A percentile compares a stretch with the other conserved stretches of the same genome.
These are phyloP conservation scores for Pseudoscleropodium purum DNA, from an alignment of 225 moss, liverwort and hornwort species.

Conservation along the genomic window DNA sequence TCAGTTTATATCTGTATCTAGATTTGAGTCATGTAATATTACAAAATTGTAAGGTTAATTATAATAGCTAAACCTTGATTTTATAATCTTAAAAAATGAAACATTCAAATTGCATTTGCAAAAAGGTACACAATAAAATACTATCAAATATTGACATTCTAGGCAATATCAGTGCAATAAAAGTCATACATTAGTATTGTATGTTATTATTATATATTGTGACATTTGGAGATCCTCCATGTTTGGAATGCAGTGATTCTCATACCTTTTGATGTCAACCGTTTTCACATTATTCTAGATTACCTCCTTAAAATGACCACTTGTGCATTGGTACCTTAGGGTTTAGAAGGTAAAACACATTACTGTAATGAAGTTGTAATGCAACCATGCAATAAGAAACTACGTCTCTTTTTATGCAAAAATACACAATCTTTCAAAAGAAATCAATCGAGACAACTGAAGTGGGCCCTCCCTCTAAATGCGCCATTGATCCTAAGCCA, in stretches of 20 bases:
- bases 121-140: not conserved
- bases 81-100: not conserved
- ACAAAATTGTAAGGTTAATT: not conserved
- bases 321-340: not conserved
- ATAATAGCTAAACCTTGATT: not conserved
- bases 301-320: not conserved
- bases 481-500: accelerated
- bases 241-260: not conserved
- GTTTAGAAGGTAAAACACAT: not conserved
- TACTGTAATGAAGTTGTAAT: not conserved
- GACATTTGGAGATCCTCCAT: accelerated
- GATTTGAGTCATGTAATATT: not conserved
- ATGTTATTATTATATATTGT: not conserved
- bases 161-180: not conserved
- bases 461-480: not conserved
- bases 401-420: not conserved
- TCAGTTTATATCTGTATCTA: not conserved
- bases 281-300: not conserved
- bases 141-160: too few relatives aligned
- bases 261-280: not conserved
- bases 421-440: not conserved
- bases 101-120: not conserved
- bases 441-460: not conserved
- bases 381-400: not conserved
- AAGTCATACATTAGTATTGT: too few relatives aligned